phyloP scores from a whole-genome alignment of 257 asterid species.

The Petunia axillaris region DNA sequence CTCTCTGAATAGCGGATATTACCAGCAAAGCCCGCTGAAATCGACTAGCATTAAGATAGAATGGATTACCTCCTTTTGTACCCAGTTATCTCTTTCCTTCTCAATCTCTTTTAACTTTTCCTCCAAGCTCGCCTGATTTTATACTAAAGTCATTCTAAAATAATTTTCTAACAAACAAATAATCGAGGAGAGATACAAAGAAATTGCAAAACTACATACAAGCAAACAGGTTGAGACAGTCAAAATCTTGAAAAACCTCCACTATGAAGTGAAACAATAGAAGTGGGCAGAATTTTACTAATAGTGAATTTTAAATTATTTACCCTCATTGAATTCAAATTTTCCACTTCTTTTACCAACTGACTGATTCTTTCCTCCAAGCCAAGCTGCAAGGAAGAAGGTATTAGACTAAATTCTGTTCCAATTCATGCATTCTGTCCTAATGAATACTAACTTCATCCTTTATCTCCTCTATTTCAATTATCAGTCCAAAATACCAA shows the following conservation, averaged over 20 bases:
- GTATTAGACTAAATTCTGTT: constrained; percentile 17
- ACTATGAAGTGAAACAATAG: constrained; percentile 4
- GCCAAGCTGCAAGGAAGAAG: constrained; percentile 48
- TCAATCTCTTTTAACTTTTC: constrained; percentile 63
- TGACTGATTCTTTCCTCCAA: constrained; percentile 50
- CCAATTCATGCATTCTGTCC: constrained; percentile 9
- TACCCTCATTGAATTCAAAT: constrained; percentile 51
- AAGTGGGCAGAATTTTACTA: background rate
- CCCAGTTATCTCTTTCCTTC: constrained; percentile 57
- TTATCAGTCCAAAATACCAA: background rate
- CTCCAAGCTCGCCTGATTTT: constrained; percentile 58
- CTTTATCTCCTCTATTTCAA: background rate
- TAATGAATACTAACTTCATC: background rate
- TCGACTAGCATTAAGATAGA: constrained; percentile 23
- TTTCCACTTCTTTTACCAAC: constrained; percentile 48
- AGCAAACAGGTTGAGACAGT: constrained; percentile 10
- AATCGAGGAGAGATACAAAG: constrained; percentile 9
- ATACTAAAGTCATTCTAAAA: constrained; percentile 14
- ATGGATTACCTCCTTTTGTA: constrained; percentile 62
- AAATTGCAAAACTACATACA: constrained; percentile 11
- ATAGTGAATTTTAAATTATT: constrained; percentile 5
- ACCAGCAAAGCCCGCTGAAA: constrained; percentile 18
- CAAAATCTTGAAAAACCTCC: constrained; percentile 22
- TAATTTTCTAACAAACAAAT: background rate
- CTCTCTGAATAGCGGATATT: background rate